These are phyloP conservation scores for Gossypium sturtianum DNA, from an alignment of 345 rosid genomes.

Conservation along the genomic window DNA sequence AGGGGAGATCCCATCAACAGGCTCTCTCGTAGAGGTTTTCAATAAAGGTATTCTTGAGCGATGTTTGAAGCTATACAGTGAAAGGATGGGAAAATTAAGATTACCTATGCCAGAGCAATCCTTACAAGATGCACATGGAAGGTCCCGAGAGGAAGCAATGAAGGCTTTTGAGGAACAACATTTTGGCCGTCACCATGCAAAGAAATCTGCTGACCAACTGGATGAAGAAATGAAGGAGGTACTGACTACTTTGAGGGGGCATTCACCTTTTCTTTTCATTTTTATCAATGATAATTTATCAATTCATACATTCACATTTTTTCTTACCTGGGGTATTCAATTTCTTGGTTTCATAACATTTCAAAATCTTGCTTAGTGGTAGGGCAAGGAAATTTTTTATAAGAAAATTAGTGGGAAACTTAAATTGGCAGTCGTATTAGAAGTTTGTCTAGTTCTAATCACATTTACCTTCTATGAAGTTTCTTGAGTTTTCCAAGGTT, in stretches of 20 bases:
- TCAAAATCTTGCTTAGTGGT: conserved; percentile 8
- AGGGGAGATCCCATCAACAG: conserved; percentile 99
- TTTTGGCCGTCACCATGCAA: conserved; percentile 94
- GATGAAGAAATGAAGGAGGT: conserved; percentile 86
- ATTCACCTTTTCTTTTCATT: background rate
- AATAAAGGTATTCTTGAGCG: conserved; percentile 86
- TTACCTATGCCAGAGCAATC: conserved; percentile 67
- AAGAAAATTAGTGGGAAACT: background rate
- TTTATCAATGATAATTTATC: background rate
- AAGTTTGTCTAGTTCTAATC: background rate
- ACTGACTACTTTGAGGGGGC: conserved; percentile 10
- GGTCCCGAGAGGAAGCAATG: conserved; percentile 49
- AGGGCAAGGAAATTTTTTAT: background rate
- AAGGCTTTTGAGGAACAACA: conserved; percentile 81
- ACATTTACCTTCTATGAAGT: background rate
- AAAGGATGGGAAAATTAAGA: conserved; percentile 46
- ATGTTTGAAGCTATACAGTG: conserved; percentile 78
- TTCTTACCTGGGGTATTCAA: background rate
- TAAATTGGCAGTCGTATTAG: background rate
- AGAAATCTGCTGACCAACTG: conserved; percentile 71
- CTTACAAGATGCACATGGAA: conserved; percentile 64
- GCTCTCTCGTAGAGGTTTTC: conserved; percentile 95
- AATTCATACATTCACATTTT: background rate
- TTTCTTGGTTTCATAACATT: background rate
- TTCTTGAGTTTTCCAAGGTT: background rate